These are phyloP conservation scores for Lichina pygmaea DNA, from an alignment of 495 filamentous ascomycete genomes.

Conservation along the genomic window DNA sequence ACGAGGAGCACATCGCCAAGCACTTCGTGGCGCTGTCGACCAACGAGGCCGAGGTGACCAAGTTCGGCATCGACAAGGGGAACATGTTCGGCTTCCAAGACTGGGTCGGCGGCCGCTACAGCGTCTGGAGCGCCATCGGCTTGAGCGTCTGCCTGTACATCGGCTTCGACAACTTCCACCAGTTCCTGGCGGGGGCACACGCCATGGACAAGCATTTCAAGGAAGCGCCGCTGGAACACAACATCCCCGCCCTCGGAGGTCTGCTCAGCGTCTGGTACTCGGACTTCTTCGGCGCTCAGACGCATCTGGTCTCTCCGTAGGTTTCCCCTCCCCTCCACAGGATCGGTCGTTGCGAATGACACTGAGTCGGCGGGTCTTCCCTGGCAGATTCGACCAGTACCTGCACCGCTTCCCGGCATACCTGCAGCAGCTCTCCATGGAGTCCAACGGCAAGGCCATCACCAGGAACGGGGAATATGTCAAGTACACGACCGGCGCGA, in stretches of 20 bases:
- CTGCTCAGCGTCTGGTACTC: slow-evolving; percentile 95
- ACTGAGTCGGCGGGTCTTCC: not conserved
- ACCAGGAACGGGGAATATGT: slow-evolving; percentile 74
- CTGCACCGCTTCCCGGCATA: slow-evolving; percentile 97
- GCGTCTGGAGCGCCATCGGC: slow-evolving; percentile 95
- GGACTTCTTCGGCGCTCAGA: slow-evolving; percentile 94
- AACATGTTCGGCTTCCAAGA: slow-evolving; percentile 99
- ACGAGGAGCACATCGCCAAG: slow-evolving; percentile 58
- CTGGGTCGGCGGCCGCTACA: slow-evolving; percentile 96
- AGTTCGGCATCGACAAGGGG: slow-evolving; percentile 89
- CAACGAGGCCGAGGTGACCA: slow-evolving; percentile 80
- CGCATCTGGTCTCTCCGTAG: slow-evolving; percentile 78
- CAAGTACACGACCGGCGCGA: slow-evolving; percentile 86
- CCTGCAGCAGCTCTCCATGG: slow-evolving; percentile 97
- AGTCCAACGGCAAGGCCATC: slow-evolving; percentile 96
- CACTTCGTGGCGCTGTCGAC: slow-evolving; percentile 97
- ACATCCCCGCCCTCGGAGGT: slow-evolving; percentile 81
- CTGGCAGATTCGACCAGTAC: slow-evolving; percentile 73
- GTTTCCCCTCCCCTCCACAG: slow-evolving; percentile 5
- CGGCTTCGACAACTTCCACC: slow-evolving; percentile 88
- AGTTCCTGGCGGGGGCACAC: slow-evolving; percentile 86
- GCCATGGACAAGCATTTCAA: slow-evolving; percentile 98
- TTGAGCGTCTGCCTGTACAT: slow-evolving; percentile 84
- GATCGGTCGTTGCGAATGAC: not conserved
- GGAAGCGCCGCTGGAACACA: slow-evolving; percentile 67